Evolutionary conservation across 257 asterid genomes (phyloP).

Genomic region (Gynochthodes officinalis): DNA sequence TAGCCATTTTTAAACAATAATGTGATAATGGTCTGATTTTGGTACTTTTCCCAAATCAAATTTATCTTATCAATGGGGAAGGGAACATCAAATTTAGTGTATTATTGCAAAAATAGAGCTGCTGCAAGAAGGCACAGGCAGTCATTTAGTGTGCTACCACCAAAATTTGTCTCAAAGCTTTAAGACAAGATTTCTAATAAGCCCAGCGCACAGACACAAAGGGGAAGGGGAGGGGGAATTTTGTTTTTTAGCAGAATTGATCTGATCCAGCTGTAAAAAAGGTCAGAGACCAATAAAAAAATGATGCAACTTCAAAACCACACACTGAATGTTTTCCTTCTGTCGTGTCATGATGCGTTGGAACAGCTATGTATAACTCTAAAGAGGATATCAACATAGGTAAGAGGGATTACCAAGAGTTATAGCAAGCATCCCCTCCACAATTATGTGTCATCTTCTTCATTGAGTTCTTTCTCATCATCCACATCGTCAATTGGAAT

Average conservation of each 20-base stretch:
- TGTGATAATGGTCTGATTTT: neutral
- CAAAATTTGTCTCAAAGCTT: neutral
- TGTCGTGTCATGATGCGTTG: constrained; percentile 4
- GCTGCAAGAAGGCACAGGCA: neutral
- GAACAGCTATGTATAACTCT: neutral
- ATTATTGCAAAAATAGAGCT: neutral
- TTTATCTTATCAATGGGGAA: too few species aligned
- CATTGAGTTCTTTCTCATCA: constrained; percentile 42
- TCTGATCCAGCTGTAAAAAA: neutral
- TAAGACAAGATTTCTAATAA: neutral
- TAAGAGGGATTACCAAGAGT: constrained; percentile 9
- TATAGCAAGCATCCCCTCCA: neutral
- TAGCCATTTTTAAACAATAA: neutral
- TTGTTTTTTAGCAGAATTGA: neutral
- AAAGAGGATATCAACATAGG: neutral
- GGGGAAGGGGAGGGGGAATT: neutral
- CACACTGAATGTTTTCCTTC: neutral
- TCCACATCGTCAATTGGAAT: constrained; percentile 61
- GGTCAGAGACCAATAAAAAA: neutral
- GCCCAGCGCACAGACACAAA: neutral
- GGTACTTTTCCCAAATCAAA: too few species aligned
- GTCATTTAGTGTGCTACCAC: neutral
- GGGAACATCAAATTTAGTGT: too few species aligned
- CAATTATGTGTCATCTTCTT: constrained; percentile 22
- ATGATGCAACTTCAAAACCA: neutral